Percentiles rank a stretch among this genome's conserved stretches.
These are phyloP conservation scores for Penicillium decumbens DNA, from an alignment of 2,329 filamentous ascomycete genomes.

Conservation along the genomic window DNA sequence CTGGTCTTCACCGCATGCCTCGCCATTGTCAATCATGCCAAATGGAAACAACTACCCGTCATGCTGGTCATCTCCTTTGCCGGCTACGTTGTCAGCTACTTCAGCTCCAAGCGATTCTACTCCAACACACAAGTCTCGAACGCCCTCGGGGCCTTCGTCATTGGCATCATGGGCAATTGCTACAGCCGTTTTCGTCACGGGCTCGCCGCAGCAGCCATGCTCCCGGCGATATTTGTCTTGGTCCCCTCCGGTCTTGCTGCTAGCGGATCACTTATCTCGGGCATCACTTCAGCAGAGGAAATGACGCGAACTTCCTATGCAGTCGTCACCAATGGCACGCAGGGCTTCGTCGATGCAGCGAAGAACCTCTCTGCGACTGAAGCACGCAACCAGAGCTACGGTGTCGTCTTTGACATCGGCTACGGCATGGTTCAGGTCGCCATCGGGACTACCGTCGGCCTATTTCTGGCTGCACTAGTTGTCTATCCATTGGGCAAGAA, in stretches of 20 bases:
- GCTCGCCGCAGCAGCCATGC: conserved; percentile 75
- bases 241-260: conserved; percentile 58
- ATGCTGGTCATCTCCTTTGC: conserved; percentile 70
- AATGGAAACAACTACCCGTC: conserved; percentile 70
- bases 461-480: conserved; percentile 45
- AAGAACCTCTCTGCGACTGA: conserved; percentile 29
- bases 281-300: conserved; percentile 54
- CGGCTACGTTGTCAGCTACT: conserved; percentile 73
- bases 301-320: conserved; percentile 36
- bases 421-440: conserved; percentile 48
- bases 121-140: conserved; percentile 71
- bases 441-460: conserved; percentile 46
- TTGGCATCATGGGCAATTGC: conserved; percentile 73
- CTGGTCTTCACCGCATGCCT: conserved; percentile 67
- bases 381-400: conserved; percentile 39
- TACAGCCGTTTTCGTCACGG: conserved; percentile 70
- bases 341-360: conserved; percentile 25
- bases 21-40: conserved; percentile 75
- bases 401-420: conserved; percentile 42
- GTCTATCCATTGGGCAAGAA: conserved; percentile 46
- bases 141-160: conserved; percentile 69
- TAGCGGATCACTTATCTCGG: conserved; percentile 53
- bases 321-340: conserved; percentile 26
- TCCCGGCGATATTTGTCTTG: conserved; percentile 77
- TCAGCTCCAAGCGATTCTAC: conserved; percentile 61